These are phyloP conservation scores for Juglanconis sp. DNA, from an alignment of 2,329 filamentous ascomycete genomes.

Conservation along the genomic window DNA sequence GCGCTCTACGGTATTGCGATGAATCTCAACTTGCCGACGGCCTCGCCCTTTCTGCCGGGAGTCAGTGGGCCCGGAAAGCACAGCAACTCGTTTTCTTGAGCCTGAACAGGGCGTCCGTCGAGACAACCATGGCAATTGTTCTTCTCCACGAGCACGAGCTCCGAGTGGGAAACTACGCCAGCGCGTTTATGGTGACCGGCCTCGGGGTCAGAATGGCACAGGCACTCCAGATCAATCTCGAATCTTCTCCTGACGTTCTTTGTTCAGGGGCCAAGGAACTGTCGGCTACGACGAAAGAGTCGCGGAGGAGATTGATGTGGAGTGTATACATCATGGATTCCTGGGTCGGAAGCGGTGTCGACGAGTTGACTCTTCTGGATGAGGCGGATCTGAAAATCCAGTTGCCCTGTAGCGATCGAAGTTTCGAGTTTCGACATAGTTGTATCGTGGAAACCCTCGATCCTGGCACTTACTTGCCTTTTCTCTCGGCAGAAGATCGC, in stretches of 20 bases:
- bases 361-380: constrained; percentile 12
- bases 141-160: constrained; percentile 20
- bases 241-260: constrained; percentile 10
- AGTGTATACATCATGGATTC: constrained; percentile 19
- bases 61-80: constrained; percentile 18
- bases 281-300: constrained; percentile 10
- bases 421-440: constrained; percentile 15
- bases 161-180: constrained; percentile 14
- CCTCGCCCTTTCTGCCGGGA: constrained; percentile 10
- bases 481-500: constrained; percentile 4
- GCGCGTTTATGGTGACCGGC: constrained; percentile 20
- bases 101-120: constrained; percentile 11
- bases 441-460: constrained; percentile 17
- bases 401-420: constrained; percentile 23
- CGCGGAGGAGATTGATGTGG: constrained; percentile 20
- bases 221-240: constrained; percentile 40
- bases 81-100: constrained; percentile 10
- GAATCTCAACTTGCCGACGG: neutral
- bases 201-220: constrained; percentile 41
- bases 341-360: constrained; percentile 16
- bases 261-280: neutral
- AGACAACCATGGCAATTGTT: constrained; percentile 19
- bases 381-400: constrained; percentile 21
- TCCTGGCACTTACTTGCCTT: constrained; percentile 12
- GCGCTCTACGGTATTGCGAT: constrained; percentile 2